These are phyloP conservation scores for Chenopodium album DNA, from an alignment of 148 eudicot genomes.

Conservation along the genomic window DNA sequence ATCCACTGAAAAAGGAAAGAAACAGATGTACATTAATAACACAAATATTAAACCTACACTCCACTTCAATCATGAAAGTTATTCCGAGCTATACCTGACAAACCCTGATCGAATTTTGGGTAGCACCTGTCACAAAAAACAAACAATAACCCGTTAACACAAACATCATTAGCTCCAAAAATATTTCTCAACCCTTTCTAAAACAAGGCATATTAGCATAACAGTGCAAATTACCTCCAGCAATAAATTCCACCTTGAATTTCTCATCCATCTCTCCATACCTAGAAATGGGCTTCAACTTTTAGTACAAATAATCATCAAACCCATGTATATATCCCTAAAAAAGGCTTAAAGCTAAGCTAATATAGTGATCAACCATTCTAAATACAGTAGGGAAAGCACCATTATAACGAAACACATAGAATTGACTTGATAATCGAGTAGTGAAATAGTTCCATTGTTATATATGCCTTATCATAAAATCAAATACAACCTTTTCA, in stretches of 20 bases:
- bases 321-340: background rate
- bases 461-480: background rate
- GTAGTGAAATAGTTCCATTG: background rate
- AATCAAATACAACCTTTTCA: too few species aligned
- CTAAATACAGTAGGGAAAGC: background rate
- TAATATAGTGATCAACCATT: background rate
- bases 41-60: background rate
- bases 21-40: background rate
- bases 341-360: background rate
- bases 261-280: constrained; percentile 58
- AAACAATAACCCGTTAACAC: background rate
- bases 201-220: background rate
- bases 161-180: background rate
- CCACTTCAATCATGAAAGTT: background rate
- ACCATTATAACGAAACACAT: background rate
- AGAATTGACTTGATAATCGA: too few species aligned
- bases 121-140: constrained; percentile 63
- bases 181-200: background rate
- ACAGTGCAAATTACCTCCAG: constrained; percentile 68
- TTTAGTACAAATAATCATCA: background rate
- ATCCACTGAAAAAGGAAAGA: constrained; percentile 65
- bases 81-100: constrained; percentile 61
- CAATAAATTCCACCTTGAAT: constrained; percentile 81
- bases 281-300: background rate
- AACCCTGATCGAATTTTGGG: constrained; percentile 91